Base-by-base conservation (phyloP, 768 basidiomycete species). In the Suillus subaureus region DNA sequence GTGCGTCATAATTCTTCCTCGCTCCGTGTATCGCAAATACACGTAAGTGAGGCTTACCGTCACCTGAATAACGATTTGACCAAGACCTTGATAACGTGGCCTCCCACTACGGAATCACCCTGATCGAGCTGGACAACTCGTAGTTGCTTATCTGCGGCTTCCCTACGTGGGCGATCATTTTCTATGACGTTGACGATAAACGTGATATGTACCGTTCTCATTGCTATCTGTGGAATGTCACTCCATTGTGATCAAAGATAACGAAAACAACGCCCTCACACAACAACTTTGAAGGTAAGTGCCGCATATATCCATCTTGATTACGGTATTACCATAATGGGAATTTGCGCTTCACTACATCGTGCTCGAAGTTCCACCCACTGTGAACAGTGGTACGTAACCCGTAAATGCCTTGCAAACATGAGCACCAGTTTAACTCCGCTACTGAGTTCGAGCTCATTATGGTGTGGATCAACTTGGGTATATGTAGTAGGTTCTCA, bases 361-460 rank as follows among this genome's bases (percentile, higher is more conserved):
- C 51, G 9, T 31, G 28, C 52, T 54, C 31, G 31, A 54, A 54
- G 31, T 21, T 54, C 31, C 33, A 6, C 31, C 52, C 28, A 21
- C 52, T 54, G 28, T 54, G 28, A 54, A 28, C 31, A 54, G 28
- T 33, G 52, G 52, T 54, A 54, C 52, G 52, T 54, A 54, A 54
- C 52, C 5, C 31, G 52, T 3, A 31, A 18, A 54, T 21, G 31
- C 11, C 13, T n/a, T 13, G 33, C 2, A 35, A 31, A 35, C 37
- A 16, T 16, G 56, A 37, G 23, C 37, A 21, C 28, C 52, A 26
- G 37, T 39, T 9, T 57, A 57, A 37, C 56, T 39, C 35, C 37
- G 13, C n/a, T 37, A 12, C 13, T 56, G 12, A 23, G 23, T 39
- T 39, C 23, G 56, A 57, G 15, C 35, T 15, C n/a, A 56, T 23